Evolutionary conservation across 306 rosid genomes (phyloP), one percentile per base, ranked within the genome.

Genomic region (Vicia villosa): DNA sequence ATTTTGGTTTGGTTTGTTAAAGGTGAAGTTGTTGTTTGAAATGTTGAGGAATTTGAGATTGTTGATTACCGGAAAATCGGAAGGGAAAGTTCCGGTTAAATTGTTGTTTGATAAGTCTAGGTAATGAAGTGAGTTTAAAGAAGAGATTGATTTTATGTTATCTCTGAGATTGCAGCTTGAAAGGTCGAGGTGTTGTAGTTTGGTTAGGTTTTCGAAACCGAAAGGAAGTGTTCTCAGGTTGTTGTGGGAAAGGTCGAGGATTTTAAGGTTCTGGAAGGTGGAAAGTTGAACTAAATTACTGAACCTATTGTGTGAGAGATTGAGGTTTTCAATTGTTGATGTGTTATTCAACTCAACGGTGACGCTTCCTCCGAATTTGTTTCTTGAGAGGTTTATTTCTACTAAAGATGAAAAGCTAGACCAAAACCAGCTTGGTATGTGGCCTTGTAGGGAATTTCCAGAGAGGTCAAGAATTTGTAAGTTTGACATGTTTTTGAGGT

Each of bases 241-340:
- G 81, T 90, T 93, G 52, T 60, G 58, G 0, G 94, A 90, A 55
- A 93, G 85, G 89, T 93, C 92, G 32, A 93, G 84, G 65, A 43
- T 38, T 68, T 63, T 68, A 1, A 94, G 86, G 14, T 69, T 74
- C 1, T 59, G 69, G 65, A 90, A 81, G 2, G 61, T 81, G 66
- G 96, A 83, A 12, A 90, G 85, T 10, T 66, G 80, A 67, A 73
- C 79, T 17, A 75, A 22, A 50, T 85, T 84, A 20, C 87, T 85
- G 78, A 87, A 84, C 82, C 95, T 74, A 77, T 94, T 90, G 72
- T 42, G 32, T 0, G 98, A 94, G 55, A 94, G 88, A 57, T 90
- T 86, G 58, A 94, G 85, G 4, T 17, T 72, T 75, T 79, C 82
- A 69, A 94, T 49, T 13, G 81, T 67, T 0, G 96, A 83, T 15